Conservation (phyloP, 2,329 filamentous ascomycete species). For the Canariomyces notabilis region DNA sequence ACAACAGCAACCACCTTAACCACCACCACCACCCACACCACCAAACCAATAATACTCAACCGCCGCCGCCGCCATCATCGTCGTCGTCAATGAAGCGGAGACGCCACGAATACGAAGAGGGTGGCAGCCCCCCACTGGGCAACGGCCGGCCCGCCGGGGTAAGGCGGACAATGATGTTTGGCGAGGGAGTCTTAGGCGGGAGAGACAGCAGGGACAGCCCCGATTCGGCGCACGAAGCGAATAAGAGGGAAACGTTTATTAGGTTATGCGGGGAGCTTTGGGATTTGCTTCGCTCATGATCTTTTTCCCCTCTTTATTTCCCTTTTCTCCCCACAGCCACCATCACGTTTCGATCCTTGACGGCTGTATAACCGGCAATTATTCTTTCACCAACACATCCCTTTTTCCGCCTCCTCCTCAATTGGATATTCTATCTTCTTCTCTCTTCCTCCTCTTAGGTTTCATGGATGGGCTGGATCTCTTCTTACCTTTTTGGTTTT, state of each 20-base stretch:
- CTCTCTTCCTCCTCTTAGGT: too few relatives aligned
- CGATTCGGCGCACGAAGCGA: slow-evolving; percentile 62
- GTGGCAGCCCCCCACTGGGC: slow-evolving; percentile 77
- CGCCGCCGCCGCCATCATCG: slow-evolving; percentile 38
- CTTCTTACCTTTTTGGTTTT: too few relatives aligned
- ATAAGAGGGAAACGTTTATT: slow-evolving; percentile 89
- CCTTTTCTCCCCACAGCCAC: too few relatives aligned
- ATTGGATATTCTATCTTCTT: too few relatives aligned
- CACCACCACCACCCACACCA: neutral
- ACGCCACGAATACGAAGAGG: slow-evolving; percentile 90
- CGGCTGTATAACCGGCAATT: too few relatives aligned
- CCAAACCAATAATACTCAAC: slow-evolving; percentile 40
- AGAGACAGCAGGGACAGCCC: slow-evolving; percentile 71
- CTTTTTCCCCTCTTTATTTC: neutral
- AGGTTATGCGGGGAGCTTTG: slow-evolving; percentile 81
- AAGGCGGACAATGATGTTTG: slow-evolving; percentile 59
- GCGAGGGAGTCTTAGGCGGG: too few relatives aligned
- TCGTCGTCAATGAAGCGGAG: slow-evolving; percentile 61
- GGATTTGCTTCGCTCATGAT: slow-evolving; percentile 92
- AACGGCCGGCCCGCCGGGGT: slow-evolving; percentile 57
- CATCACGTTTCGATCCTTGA: too few relatives aligned
- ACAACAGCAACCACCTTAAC: slow-evolving; percentile 28
- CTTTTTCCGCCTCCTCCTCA: too few relatives aligned
- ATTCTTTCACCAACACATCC: neutral
- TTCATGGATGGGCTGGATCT: too few relatives aligned